Evolutionary conservation across 495 filamentous ascomycete species (phyloP).

Genomic region (Thermothielavioides terrestris): DNA sequence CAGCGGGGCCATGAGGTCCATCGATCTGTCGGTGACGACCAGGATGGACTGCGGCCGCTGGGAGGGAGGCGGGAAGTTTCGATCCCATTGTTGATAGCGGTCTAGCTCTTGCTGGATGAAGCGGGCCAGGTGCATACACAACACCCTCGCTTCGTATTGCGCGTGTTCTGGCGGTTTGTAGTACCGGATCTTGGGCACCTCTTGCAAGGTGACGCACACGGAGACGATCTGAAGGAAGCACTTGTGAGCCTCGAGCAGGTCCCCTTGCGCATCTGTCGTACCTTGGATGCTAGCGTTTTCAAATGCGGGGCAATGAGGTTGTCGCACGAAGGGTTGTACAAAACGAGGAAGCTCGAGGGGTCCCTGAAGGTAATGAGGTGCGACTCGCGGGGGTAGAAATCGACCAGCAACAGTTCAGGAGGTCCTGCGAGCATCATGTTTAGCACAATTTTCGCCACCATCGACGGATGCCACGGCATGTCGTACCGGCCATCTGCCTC

Average conservation of each 20-base stretch:
- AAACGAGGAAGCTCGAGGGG: slow-evolving; percentile 85
- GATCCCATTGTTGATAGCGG: slow-evolving; percentile 69
- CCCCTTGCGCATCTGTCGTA: slow-evolving; percentile 26
- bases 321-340: slow-evolving; percentile 88
- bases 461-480: too few species aligned
- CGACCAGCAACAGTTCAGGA: slow-evolving; percentile 61
- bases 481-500: slow-evolving; percentile 54
- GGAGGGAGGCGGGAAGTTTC: slow-evolving; percentile 74
- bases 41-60: slow-evolving; percentile 74
- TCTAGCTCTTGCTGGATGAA: slow-evolving; percentile 89
- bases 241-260: slow-evolving; percentile 20
- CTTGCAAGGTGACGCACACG: slow-evolving; percentile 73
- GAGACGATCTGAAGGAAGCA: slow-evolving; percentile 56
- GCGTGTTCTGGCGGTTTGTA: slow-evolving; percentile 60
- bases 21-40: slow-evolving; percentile 80
- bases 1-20: slow-evolving; percentile 81
- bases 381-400: slow-evolving; percentile 86
- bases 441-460: too few species aligned
- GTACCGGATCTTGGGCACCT: slow-evolving; percentile 86
- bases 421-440: slow-evolving; percentile 40
- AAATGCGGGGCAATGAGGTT: slow-evolving; percentile 72
- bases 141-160: slow-evolving; percentile 75
- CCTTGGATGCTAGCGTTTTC: slow-evolving; percentile 77
- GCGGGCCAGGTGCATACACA: slow-evolving; percentile 80
- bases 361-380: slow-evolving; percentile 85